These are phyloP conservation scores for Elasticomyces elasticus DNA, from an alignment of 495 filamentous ascomycete genomes.

Conservation along the genomic window DNA sequence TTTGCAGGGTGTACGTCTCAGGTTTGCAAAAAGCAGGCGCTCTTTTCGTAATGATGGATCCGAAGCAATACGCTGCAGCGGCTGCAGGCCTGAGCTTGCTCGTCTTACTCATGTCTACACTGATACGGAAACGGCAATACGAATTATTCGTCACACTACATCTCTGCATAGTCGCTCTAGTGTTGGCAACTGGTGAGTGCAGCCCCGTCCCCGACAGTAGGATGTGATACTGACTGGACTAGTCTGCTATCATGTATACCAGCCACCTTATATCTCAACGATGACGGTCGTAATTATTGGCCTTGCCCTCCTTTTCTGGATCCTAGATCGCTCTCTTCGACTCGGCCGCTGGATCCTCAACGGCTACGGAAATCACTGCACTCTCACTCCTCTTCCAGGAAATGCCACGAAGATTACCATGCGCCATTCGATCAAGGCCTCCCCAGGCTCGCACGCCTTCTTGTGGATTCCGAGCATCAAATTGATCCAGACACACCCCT, in stretches of 20 bases:
- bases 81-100: slow-evolving; percentile 41
- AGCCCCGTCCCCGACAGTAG: slow-evolving; percentile 35
- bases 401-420: slow-evolving; percentile 48
- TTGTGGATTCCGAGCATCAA: slow-evolving; percentile 51
- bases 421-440: slow-evolving; percentile 36
- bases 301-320: slow-evolving; percentile 37
- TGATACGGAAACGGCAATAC: slow-evolving; percentile 37
- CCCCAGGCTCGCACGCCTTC: slow-evolving; percentile 51
- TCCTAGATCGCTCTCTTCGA: slow-evolving; percentile 43
- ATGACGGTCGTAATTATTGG: slow-evolving; percentile 38
- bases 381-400: slow-evolving; percentile 44
- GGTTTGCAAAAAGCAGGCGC: slow-evolving; percentile 31
- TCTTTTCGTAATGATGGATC: neutral
- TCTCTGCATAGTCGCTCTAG: slow-evolving; percentile 41
- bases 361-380: slow-evolving; percentile 46
- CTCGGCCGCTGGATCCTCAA: slow-evolving; percentile 39
- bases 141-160: slow-evolving; percentile 52
- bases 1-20: slow-evolving; percentile 30
- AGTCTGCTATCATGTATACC: neutral
- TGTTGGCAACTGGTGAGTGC: slow-evolving; percentile 31
- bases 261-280: slow-evolving; percentile 27
- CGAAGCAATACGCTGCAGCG: slow-evolving; percentile 26
- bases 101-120: slow-evolving; percentile 29
- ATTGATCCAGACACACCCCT: slow-evolving; percentile 49
- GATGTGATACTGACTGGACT: neutral